These are phyloP conservation scores for Cicer pinnatifidum DNA, from an alignment of 306 rosid species.

Conservation along the genomic window DNA sequence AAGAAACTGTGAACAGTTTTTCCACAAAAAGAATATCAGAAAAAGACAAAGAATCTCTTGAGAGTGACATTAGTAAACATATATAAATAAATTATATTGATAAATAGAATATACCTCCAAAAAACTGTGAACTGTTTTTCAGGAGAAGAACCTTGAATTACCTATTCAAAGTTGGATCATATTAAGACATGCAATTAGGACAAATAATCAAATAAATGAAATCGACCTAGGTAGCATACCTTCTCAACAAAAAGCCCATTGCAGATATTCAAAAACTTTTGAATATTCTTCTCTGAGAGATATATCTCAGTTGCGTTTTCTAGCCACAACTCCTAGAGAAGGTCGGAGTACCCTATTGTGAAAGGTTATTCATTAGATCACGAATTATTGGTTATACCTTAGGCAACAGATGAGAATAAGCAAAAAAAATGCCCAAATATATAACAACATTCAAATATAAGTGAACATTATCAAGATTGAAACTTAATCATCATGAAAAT, in stretches of 20 bases:
- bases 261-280: background rate
- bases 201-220: background rate
- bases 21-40: too few species aligned
- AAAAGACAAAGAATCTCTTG: background rate
- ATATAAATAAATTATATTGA: background rate
- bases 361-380: background rate
- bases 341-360: background rate
- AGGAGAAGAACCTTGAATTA: background rate
- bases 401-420: background rate
- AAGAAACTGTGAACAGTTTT: too few species aligned
- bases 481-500: too few species aligned
- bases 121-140: conserved; percentile 12
- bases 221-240: background rate
- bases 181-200: background rate
- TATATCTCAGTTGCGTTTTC: background rate
- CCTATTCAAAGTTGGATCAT: conserved; percentile 20
- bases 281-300: conserved; percentile 7
- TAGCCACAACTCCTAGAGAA: background rate
- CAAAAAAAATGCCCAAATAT: background rate
- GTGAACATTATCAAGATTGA: too few species aligned
- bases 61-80: conserved; percentile 3
- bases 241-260: background rate
- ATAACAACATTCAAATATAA: too few species aligned
- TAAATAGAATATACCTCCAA: conserved; percentile 29
- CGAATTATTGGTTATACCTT: background rate